A percentile compares a stretch with the other conserved stretches of the same genome.
Evolutionary conservation across 2,329 filamentous ascomycete species (phyloP).

Genomic region (Fusarium globosum): DNA sequence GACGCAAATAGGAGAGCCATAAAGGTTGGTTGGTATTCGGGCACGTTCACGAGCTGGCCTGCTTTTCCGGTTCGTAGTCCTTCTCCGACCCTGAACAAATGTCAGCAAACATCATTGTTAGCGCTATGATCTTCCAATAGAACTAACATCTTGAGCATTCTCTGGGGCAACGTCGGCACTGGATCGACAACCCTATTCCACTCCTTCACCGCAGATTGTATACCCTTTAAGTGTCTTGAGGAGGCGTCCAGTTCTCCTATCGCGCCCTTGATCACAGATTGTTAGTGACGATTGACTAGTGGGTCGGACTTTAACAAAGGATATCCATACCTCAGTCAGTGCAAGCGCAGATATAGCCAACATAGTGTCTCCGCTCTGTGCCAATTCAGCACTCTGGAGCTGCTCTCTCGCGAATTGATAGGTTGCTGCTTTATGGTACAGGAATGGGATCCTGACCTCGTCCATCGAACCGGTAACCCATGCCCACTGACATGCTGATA

Average conservation of each 20-base stretch:
- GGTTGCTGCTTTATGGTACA: constrained; percentile 59
- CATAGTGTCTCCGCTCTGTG: constrained; percentile 55
- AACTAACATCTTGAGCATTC: constrained; percentile 51
- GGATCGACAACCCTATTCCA: constrained; percentile 33
- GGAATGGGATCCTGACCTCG: constrained; percentile 57
- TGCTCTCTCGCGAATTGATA: constrained; percentile 60
- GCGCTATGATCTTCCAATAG: not conserved
- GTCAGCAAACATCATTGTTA: constrained; percentile 18
- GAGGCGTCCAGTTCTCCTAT: constrained; percentile 57
- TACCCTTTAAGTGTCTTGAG: constrained; percentile 55
- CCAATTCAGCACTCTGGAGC: constrained; percentile 51
- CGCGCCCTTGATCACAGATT: constrained; percentile 49
- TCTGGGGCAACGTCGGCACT: constrained; percentile 52
- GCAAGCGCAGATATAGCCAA: constrained; percentile 58
- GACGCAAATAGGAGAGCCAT: constrained; percentile 58
- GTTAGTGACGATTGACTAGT: constrained; percentile 15
- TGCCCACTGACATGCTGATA: constrained; percentile 59
- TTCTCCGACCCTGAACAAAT: constrained; percentile 52
- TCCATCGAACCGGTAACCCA: constrained; percentile 59
- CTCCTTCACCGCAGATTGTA: constrained; percentile 46
- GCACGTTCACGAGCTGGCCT: constrained; percentile 54
- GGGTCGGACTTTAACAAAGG: not conserved
- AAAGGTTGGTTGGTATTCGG: constrained; percentile 57
- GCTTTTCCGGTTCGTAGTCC: constrained; percentile 54
- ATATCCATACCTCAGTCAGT: constrained; percentile 54